Evolutionary conservation across 306 rosid species (phyloP), one percentile per base, ranked within the genome.

Genomic region (Cercis canadensis): DNA sequence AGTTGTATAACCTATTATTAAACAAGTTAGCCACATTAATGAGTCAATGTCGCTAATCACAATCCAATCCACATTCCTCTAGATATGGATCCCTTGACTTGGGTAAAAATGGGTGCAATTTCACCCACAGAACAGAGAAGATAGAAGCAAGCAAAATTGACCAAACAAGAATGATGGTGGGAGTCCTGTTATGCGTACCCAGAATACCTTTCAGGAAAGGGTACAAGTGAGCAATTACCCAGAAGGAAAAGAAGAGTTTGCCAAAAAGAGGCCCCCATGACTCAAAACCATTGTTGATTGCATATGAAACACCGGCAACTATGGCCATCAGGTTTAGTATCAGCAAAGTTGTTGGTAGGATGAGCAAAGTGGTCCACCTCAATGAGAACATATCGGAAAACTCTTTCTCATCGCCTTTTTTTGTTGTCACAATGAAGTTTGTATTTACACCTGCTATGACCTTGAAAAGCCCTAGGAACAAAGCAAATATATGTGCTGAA

Each of bases 151-250:
- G 84, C 76, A 90, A 62, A 29, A 86, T 75, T 45, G 96, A 85
- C 94, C 96, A 90, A 0, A 88, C 92, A 68, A 90, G 62, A 31
- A 88, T 77, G 65, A 90, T 86, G n/a, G 96, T 86, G 40, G 96
- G 94, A 58, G 90, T 90, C 65, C 88, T 87, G 29, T 88, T 84
- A 36, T 84, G 75, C 73, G 87, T 82, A 21, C 83, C 87, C 34
- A 81, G 16, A 74, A 88, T 73, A 24, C 88, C 96, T 70, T 85
- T 87, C 13, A 90, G 74, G 72, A 90, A 81, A 57, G 96, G 96
- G 72, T 84, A 88, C 46, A 90, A 82, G 44, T 88, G 96, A 77
- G 75, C 72, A 62, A 90, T 82, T 3, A 90, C 96, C 90, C 90
- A 90, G 5, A 79, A 74, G 10, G 94, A 83, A 64, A 88, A 88